Evolutionary conservation across 2,329 filamentous ascomycete species (phyloP), one percentile per base, ranked within the genome.

Genomic region (Cercospora sojina): DNA sequence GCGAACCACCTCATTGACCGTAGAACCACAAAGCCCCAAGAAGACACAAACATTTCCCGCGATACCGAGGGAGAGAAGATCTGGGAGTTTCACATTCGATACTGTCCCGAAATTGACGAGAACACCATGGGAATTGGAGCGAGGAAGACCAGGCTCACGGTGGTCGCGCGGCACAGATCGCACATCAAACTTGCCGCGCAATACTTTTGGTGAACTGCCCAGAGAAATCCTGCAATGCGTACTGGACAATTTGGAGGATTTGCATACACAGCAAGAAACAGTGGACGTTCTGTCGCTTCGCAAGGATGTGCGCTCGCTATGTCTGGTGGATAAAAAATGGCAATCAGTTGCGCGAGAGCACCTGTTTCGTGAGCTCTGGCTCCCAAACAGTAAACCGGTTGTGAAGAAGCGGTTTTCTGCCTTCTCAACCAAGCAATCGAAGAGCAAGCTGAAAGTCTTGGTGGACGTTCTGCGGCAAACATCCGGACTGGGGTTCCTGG

Each of bases 321-420:
- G 83, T 57, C 74, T 87, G 67, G 85, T 84, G 18, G 86, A 83
- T 69, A 84, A 83, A 62, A 76, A 80, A n/a, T 88, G 85, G 86
- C 82, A 86, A 70, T 82, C 80, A 68, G 80, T 81, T 13, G 84
- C 84, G 10, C 80, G 81, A 70, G 77, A 78, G 60, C 79, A 79
- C 70, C 75, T 88, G 82, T 87, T 79, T 79, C 80, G 68, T 9
- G 70, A 72, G 57, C 58, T 73, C n/a, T 74, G 69, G 67, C 47
- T 74, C 59, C 77, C 64, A 20, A 71, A 32, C 68, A 73, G 71
- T 71, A 69, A 64, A 77, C 80, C 25, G 71, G 76, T 25, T 49
- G 83, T 81, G 69, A 84, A 81, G 72, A 81, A 81, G 70, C 83
- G 80, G 31, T 70, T 71, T 32, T 57, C 53, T 7, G 53, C 27